Base-by-base conservation (phyloP, 805 yeast species). In the Cyberlindnera misumaiensis region DNA sequence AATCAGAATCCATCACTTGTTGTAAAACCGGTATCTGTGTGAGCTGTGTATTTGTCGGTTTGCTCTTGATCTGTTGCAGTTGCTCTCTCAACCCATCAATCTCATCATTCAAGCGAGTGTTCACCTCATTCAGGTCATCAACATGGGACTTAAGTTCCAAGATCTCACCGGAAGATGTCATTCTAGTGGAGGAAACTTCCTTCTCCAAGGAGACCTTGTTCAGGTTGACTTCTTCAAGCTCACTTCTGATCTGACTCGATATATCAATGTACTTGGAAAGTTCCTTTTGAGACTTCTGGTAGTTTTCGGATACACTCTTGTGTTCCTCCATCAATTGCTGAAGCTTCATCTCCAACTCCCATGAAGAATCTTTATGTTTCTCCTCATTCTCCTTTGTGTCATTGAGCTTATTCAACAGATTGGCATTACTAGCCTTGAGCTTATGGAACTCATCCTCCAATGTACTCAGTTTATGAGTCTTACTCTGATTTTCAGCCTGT, bases 101-200 rank as follows among this genome's bases (percentile, higher is more conserved):
- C 56, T 69, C 64, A 44, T 63, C 56, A 50, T 70, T 75, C 39
- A 81, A 62, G 16, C 65, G 64, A 46, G 79, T 83, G 57, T 82
- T 82, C 52, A 80, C 88, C 49, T 80, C 82, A 53, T 82, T 83
- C 43, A 83, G 60, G 34, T 74, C 80, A 25, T 68, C 70, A 34
- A 81, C 73, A 34, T 74, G 70, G 4, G 56, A 56, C 47, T 69
- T 75, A 41, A 80, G 60, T 13, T 69, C 76, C 22, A 59, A 59
- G 7, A 76, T 48, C 40, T 79, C 79, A 24, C 55, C 49, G 11
- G 59, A 55, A 26, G 67, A 61, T 14, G 64, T 52, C 1, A 44
- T 41, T 30, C 69, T 67, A 12, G 66, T 58, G 26, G 58, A 43
- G 2, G 59, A 54, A 28, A 67, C 61, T 30, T 69, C 68, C 12